Evolutionary conservation across 345 rosid genomes (phyloP).

Genomic region (Populus nigra): DNA sequence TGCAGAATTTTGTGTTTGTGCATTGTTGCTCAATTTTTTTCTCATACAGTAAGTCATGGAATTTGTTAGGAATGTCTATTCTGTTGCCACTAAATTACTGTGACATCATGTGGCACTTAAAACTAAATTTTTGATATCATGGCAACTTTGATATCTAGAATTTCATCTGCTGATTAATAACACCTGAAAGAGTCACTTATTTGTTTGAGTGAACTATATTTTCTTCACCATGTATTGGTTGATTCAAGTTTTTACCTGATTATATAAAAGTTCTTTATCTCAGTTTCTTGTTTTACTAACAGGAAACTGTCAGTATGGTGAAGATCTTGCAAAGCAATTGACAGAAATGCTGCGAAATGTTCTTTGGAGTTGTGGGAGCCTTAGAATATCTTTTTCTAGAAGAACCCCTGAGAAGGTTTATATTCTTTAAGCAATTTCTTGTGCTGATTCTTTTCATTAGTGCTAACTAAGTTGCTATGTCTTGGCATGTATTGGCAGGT

Average conservation of each 20-base stretch:
- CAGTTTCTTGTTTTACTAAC: not conserved
- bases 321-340: slow-evolving; percentile 24
- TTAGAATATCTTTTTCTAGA: slow-evolving; percentile 32
- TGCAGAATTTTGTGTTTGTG: no score
- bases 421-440: not conserved
- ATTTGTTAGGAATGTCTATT: not conserved
- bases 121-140: not conserved
- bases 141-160: not conserved
- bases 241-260: not conserved
- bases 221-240: not conserved
- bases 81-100: no score
- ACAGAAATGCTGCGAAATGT: slow-evolving; percentile 24
- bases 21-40: not conserved
- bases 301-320: slow-evolving; percentile 30
- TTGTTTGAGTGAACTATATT: not conserved
- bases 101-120: not conserved
- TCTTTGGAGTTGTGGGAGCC: slow-evolving; percentile 36
- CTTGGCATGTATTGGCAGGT: slow-evolving; percentile 16
- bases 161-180: not conserved
- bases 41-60: not conserved
- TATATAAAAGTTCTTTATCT: not conserved
- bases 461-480: not conserved
- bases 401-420: slow-evolving; percentile 31
- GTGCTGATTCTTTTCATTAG: slow-evolving; percentile 2
- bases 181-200: not conserved